Evolutionary conservation across 139 green algal genomes (phyloP).

Genomic region (Auxenochlorella protothecoides): DNA sequence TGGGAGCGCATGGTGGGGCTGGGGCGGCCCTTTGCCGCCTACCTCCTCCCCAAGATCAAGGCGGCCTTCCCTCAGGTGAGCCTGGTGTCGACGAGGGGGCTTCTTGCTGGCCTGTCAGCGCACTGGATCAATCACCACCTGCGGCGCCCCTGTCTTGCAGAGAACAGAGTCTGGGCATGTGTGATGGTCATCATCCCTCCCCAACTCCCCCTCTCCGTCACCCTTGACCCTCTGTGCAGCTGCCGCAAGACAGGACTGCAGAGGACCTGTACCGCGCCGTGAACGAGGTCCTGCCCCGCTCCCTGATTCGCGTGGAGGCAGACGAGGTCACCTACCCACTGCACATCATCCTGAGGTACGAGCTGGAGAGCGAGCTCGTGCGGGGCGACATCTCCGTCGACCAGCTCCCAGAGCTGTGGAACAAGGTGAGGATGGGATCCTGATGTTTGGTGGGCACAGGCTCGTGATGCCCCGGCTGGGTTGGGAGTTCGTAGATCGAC

Average conservation of each 20-base stretch:
- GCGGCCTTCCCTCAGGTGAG: constrained; percentile 28
- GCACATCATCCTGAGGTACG: constrained; percentile 80
- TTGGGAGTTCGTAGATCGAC: too few species aligned
- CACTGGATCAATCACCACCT: too few species aligned
- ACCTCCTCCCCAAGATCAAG: constrained; percentile 37
- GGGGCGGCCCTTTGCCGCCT: constrained; percentile 41
- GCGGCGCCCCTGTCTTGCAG: too few species aligned
- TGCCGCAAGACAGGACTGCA: constrained; percentile 24
- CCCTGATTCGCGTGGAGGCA: constrained; percentile 73
- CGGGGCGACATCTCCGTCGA: constrained; percentile 50
- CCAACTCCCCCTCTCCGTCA: too few species aligned
- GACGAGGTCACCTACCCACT: constrained; percentile 80
- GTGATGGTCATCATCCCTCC: not conserved
- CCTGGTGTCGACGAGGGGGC: not conserved
- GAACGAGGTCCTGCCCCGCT: constrained; percentile 59
- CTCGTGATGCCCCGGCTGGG: too few species aligned
- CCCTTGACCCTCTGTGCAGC: constrained; percentile 10
- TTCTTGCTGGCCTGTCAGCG: too few species aligned
- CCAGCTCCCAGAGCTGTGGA: constrained; percentile 60
- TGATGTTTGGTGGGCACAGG: too few species aligned
- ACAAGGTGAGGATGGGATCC: constrained; percentile 32
- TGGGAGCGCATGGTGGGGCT: constrained; percentile 87
- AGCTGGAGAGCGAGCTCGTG: constrained; percentile 74
- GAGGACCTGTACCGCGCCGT: constrained; percentile 55
- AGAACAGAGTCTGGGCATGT: not conserved